Conservation (phyloP, 169 alveolate species). For the Cryptosporidium sp. region DNA sequence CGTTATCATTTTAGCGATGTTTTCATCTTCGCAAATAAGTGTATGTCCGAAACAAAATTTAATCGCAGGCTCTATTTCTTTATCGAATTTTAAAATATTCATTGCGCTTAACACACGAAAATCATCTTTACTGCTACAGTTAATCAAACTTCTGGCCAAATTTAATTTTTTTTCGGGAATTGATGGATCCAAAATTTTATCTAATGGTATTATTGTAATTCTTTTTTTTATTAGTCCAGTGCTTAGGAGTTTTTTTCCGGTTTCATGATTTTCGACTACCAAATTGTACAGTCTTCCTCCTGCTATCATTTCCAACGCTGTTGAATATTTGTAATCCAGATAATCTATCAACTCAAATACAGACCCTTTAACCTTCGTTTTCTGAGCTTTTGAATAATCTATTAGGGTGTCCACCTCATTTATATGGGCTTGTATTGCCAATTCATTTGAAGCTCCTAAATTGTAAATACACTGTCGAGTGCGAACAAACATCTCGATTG, state of each 20-base stretch:
- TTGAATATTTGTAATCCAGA: slow-evolving; percentile 81
- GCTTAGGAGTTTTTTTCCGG: slow-evolving; percentile 61
- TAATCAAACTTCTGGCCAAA: slow-evolving; percentile 75
- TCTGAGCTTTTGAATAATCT: slow-evolving; percentile 20
- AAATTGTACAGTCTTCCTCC: slow-evolving; percentile 80
- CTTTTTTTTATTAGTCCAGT: slow-evolving; percentile 68
- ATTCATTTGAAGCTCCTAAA: background rate
- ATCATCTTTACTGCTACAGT: slow-evolving; percentile 78
- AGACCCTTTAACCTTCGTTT: slow-evolving; percentile 82
- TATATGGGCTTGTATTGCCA: slow-evolving; percentile 56
- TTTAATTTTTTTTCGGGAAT: slow-evolving; percentile 72
- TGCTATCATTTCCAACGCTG: slow-evolving; percentile 89
- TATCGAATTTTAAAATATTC: slow-evolving; percentile 80
- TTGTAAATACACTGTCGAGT: slow-evolving; percentile 50
- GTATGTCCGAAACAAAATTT: slow-evolving; percentile 84
- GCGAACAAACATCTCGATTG: slow-evolving; percentile 64
- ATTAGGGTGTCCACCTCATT: slow-evolving; percentile 22
- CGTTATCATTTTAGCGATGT: slow-evolving; percentile 82
- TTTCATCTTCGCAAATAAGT: slow-evolving; percentile 84
- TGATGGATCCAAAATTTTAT: slow-evolving; percentile 58
- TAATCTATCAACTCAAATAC: slow-evolving; percentile 82
- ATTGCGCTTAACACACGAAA: slow-evolving; percentile 77
- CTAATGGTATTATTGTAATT: slow-evolving; percentile 52
- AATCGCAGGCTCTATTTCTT: slow-evolving; percentile 82
- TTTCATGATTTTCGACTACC: slow-evolving; percentile 69